Evolutionary conservation across 306 rosid species (phyloP).

Genomic region (Mucuna pruriens): DNA sequence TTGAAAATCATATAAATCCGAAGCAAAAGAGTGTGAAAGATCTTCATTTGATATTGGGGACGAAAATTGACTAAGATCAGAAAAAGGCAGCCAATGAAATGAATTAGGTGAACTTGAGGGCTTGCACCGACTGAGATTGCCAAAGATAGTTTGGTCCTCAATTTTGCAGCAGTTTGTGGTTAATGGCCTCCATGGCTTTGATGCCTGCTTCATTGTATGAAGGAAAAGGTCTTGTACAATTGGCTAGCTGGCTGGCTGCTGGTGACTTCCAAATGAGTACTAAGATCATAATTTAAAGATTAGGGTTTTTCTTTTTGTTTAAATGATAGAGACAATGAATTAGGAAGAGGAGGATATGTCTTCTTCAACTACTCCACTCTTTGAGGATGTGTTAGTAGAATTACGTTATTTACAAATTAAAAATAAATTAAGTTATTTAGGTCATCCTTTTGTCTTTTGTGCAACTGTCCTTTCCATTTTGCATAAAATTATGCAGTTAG

Average conservation of each 20-base stretch:
- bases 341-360: not conserved
- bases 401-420: not conserved
- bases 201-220: not conserved
- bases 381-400: not conserved
- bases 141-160: not conserved
- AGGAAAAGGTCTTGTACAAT: too few relatives aligned
- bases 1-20: not conserved
- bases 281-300: not conserved
- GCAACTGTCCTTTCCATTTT: not conserved
- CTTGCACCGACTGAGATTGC: not conserved
- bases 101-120: not conserved
- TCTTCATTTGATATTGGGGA: not conserved
- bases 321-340: not conserved
- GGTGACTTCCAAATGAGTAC: not conserved
- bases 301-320: not conserved
- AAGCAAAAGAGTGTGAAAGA: not conserved
- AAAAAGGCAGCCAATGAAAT: not conserved
- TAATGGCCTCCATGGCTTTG: slow-evolving; percentile 1
- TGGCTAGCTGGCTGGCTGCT: not conserved
- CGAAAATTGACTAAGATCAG: not conserved
- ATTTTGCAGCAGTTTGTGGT: not conserved
- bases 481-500: not conserved
- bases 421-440: not conserved
- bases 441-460: not conserved
- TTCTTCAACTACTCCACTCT: slow-evolving; percentile 19